A percentile compares a stretch with the other conserved stretches of the same genome.
These are phyloP conservation scores for Fusarium oligoseptatum DNA, from an alignment of 2,329 filamentous ascomycete species.

Conservation along the genomic window DNA sequence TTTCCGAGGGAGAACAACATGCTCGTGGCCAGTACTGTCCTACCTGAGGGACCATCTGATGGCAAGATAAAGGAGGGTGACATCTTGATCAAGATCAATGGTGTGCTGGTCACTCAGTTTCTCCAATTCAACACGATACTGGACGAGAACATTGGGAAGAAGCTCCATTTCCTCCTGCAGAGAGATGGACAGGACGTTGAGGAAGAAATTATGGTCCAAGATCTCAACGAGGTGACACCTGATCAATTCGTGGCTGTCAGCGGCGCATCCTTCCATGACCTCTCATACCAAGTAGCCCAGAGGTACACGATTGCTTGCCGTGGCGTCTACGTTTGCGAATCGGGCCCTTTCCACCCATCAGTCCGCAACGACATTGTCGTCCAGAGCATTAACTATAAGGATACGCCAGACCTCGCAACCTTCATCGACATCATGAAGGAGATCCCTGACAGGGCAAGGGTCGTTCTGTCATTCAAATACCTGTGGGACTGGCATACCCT, in stretches of 20 bases:
- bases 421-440: conserved; percentile 54
- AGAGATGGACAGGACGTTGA: conserved; percentile 89
- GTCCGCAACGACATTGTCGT: conserved; percentile 68
- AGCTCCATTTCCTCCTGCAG: conserved; percentile 84
- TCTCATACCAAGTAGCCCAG: conserved; percentile 96
- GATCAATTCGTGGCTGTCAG: conserved; percentile 95
- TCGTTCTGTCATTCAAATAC: conserved; percentile 25
- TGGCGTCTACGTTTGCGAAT: conserved; percentile 81
- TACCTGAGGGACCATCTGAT: conserved; percentile 90
- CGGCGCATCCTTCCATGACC: conserved; percentile 91
- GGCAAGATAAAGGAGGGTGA: conserved; percentile 87
- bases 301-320: conserved; percentile 92
- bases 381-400: conserved; percentile 83
- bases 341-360: conserved; percentile 8
- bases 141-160: conserved; percentile 82
- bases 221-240: conserved; percentile 93
- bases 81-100: conserved; percentile 94
- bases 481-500: conserved; percentile 74
- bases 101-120: conserved; percentile 91
- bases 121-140: conserved; percentile 90
- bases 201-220: conserved; percentile 85
- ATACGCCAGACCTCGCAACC: conserved; percentile 76
- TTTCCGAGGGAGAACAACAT: conserved; percentile 96
- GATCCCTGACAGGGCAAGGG: conserved; percentile 20
- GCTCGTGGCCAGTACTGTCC: conserved; percentile 93